Conservation (phyloP, 805 yeast species). For the Hanseniaspora guilliermondii region DNA sequence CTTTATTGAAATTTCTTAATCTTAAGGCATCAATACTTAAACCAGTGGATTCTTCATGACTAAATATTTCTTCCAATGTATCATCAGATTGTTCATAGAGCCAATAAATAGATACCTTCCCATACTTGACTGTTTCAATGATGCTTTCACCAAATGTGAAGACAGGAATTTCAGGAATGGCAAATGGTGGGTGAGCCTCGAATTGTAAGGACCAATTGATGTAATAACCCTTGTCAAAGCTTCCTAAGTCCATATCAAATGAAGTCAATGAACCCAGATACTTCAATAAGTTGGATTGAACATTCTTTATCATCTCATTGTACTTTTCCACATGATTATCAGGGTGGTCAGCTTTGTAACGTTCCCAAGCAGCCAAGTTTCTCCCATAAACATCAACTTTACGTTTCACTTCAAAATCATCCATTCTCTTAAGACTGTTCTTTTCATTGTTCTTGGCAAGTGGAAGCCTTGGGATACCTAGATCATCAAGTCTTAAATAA, state of each 20-base stretch:
- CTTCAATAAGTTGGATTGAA: not conserved
- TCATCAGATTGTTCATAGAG: not conserved
- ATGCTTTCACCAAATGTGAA: not conserved
- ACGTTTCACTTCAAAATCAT: not conserved
- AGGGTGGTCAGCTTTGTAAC: not conserved
- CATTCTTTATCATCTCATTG: not conserved
- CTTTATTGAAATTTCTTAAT: not conserved
- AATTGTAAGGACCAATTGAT: not conserved
- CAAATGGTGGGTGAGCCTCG: conserved; percentile 6
- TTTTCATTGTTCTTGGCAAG: conserved; percentile 9
- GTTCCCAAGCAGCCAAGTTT: not conserved
- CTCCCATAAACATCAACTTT: conserved; percentile 6
- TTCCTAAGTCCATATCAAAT: conserved; percentile 9
- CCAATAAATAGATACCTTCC: conserved; percentile 2
- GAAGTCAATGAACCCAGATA: not conserved
- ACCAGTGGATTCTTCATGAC: not conserved
- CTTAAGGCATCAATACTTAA: not conserved
- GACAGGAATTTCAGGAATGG: conserved; percentile 8
- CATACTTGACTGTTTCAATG: conserved; percentile 2
- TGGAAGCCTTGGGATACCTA: conserved; percentile 9
- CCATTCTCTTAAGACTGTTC: not conserved
- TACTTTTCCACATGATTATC: not conserved
- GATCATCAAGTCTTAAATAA: not conserved
- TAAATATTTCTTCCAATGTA: not conserved
- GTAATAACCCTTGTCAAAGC: not conserved